phyloP scores from a whole-genome alignment of 1,139 yeast species.

The Geotrichum klebahnii region DNA sequence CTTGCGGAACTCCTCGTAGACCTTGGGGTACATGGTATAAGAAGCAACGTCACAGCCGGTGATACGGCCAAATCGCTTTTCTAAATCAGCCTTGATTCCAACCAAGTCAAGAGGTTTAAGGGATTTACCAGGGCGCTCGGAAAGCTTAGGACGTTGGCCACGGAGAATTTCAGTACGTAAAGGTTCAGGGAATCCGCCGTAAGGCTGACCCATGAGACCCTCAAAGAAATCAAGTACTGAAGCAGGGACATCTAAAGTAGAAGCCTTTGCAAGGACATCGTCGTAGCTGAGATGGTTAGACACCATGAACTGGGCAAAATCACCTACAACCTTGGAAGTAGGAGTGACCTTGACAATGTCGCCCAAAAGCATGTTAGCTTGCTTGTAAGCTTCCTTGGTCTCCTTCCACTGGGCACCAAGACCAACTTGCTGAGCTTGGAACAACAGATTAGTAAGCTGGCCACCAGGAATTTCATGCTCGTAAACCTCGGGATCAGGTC shows the following conservation, averaged over 20 bases:
- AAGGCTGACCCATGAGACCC: slow-evolving; percentile 98
- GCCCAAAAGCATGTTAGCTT: slow-evolving; percentile 85
- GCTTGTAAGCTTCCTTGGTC: slow-evolving; percentile 88
- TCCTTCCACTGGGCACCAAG: slow-evolving; percentile 93
- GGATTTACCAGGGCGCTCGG: slow-evolving; percentile 84
- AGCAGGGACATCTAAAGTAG: slow-evolving; percentile 94
- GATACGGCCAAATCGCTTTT: slow-evolving; percentile 48
- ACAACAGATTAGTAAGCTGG: slow-evolving; percentile 90
- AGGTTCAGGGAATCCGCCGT: slow-evolving; percentile 99
- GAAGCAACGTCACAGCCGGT: slow-evolving; percentile 89
- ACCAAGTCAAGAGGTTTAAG: slow-evolving; percentile 77
- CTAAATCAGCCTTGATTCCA: slow-evolving; percentile 66
- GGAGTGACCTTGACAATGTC: slow-evolving; percentile 98
- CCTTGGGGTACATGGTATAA: slow-evolving; percentile 96
- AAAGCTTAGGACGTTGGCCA: slow-evolving; percentile 86
- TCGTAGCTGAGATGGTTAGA: slow-evolving; percentile 80
- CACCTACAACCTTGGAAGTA: slow-evolving; percentile 98
- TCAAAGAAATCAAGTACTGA: slow-evolving; percentile 97
- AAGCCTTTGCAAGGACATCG: slow-evolving; percentile 83
- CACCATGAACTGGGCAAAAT: slow-evolving; percentile 97
- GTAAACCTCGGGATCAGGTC: slow-evolving; percentile 98
- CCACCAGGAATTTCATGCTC: slow-evolving; percentile 99
- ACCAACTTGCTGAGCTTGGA: slow-evolving; percentile 99
- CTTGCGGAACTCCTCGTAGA: slow-evolving; percentile 79
- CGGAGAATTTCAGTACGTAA: slow-evolving; percentile 81